phyloP scores from a whole-genome alignment of 768 basidiomycete species.

The Lentinula lateritia region DNA sequence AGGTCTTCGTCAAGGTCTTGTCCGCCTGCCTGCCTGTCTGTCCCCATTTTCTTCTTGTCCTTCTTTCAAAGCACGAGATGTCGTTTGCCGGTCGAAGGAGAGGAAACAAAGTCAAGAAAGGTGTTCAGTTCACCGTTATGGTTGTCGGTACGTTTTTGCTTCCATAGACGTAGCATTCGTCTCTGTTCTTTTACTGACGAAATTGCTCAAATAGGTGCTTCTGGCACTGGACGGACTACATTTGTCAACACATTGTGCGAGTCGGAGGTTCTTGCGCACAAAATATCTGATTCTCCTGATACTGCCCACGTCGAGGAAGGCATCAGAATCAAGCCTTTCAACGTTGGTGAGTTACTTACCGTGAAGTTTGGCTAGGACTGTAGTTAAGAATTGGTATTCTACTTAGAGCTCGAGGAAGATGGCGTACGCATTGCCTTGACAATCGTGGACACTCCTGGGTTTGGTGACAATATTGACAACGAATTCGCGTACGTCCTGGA shows the following conservation, averaged over 20 bases:
- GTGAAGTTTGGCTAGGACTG: not conserved
- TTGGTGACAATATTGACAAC: conserved; percentile 98
- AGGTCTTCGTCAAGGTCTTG: not conserved
- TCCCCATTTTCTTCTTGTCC: not conserved
- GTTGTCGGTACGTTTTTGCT: conserved; percentile 76
- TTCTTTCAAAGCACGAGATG: conserved; percentile 37
- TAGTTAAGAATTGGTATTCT: not conserved
- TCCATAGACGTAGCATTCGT: conserved; percentile 1
- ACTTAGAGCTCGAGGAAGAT: conserved; percentile 92
- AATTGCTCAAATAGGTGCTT: conserved; percentile 62
- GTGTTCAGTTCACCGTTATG: conserved; percentile 96
- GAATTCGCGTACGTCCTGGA: conserved; percentile 79
- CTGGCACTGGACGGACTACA: conserved; percentile 95
- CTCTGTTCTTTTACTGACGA: conserved; percentile 14
- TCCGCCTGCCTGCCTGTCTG: not conserved
- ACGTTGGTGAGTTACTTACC: conserved; percentile 64
- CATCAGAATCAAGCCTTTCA: conserved; percentile 91
- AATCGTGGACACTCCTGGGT: conserved; percentile 98
- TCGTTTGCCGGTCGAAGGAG: conserved; percentile 83
- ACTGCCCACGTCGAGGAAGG: conserved; percentile 92
- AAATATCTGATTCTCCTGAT: conserved; percentile 77
- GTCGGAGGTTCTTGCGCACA: conserved; percentile 85
- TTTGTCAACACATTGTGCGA: conserved; percentile 99
- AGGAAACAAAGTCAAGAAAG: conserved; percentile 97
- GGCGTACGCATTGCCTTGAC: conserved; percentile 97